A percentile compares a stretch with the other conserved stretches of the same genome.
phyloP scores from a whole-genome alignment of 2,329 filamentous ascomycete species.

The Blastomyces parvus region DNA sequence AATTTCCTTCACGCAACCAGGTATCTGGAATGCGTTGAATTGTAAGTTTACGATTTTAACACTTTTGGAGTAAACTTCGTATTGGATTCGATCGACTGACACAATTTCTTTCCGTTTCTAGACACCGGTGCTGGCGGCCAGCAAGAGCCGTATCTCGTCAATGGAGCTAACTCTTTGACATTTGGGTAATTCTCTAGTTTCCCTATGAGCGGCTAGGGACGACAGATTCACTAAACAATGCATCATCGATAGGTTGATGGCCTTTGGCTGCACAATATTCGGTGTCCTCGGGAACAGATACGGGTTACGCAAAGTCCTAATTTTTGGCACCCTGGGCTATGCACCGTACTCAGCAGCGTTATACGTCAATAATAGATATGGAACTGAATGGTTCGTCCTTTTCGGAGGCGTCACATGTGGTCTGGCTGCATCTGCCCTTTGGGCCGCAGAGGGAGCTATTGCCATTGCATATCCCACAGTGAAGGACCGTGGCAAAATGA shows the following conservation, averaged over 20 bases:
- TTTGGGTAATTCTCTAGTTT: slow-evolving; percentile 22
- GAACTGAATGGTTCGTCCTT: slow-evolving; percentile 38
- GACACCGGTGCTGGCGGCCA: slow-evolving; percentile 29
- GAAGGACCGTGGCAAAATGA: slow-evolving; percentile 32
- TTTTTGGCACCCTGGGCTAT: slow-evolving; percentile 38
- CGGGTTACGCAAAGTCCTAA: slow-evolving; percentile 30
- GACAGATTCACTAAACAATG: not conserved
- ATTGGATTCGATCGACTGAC: not conserved
- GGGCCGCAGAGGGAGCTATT: slow-evolving; percentile 33
- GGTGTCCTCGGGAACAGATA: slow-evolving; percentile 32
- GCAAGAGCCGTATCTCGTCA: slow-evolving; percentile 32
- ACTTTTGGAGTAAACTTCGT: no score
- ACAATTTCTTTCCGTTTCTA: slow-evolving; percentile 9
- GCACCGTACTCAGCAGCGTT: slow-evolving; percentile 37
- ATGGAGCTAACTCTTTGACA: slow-evolving; percentile 36
- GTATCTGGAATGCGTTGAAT: slow-evolving; percentile 42
- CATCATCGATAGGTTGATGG: slow-evolving; percentile 35
- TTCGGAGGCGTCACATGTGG: slow-evolving; percentile 38
- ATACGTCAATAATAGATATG: slow-evolving; percentile 39
- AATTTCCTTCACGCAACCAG: slow-evolving; percentile 40
- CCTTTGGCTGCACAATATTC: slow-evolving; percentile 36
- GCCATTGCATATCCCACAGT: slow-evolving; percentile 37
- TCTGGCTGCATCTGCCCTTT: slow-evolving; percentile 29
- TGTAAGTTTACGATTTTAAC: slow-evolving; percentile 16
- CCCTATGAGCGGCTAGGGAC: not conserved